Evolutionary conservation across 2,329 filamentous ascomycete species (phyloP).

Genomic region (Thielaviopsis ethacetica): DNA sequence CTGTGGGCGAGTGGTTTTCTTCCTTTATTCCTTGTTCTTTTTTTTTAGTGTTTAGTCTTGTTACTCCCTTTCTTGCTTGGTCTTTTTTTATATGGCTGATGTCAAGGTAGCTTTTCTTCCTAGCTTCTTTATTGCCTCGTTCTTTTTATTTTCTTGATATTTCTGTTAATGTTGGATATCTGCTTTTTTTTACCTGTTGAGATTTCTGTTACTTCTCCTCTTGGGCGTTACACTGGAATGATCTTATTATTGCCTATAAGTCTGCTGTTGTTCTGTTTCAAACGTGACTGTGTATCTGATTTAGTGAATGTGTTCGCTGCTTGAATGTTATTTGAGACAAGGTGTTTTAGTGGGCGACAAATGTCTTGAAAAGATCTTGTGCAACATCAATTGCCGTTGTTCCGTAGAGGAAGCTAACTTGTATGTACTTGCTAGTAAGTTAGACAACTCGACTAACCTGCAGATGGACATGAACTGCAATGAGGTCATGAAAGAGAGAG

Average conservation of each 20-base stretch:
- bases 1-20: not conserved
- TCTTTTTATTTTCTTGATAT: not conserved
- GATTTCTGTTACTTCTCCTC: not conserved
- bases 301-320: no score
- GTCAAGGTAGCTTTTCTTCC: not conserved
- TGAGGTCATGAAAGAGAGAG: not conserved
- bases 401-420: no score
- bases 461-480: no score
- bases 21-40: not conserved
- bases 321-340: not conserved
- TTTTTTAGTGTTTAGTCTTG: not conserved
- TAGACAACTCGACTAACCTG: no score
- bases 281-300: no score
- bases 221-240: not conserved
- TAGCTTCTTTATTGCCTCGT: not conserved
- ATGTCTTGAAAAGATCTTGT: not conserved
- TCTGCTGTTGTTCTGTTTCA: not conserved
- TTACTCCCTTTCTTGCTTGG: not conserved
- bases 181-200: not conserved
- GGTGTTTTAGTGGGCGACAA: not conserved
- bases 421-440: no score
- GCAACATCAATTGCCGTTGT: not conserved
- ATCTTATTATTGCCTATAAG: not conserved
- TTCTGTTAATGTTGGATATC: not conserved
- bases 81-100: not conserved